Conservation (phyloP, 192 early-diverging fungal genomes). For the Linnemannia elongata region DNA sequence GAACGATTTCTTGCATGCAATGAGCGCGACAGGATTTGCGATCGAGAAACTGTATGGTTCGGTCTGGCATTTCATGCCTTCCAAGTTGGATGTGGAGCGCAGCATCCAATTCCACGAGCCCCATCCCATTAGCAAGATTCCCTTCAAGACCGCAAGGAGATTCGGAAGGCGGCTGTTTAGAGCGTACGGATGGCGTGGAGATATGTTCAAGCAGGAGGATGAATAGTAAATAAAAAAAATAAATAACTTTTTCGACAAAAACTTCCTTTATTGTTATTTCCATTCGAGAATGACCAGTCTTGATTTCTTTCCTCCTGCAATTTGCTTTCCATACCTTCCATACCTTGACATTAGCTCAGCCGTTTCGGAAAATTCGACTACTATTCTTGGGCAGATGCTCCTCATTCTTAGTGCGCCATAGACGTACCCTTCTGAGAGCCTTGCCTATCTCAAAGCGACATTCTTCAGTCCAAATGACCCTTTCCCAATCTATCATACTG, state of each 20-base stretch:
- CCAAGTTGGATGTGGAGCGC: conserved; percentile 35
- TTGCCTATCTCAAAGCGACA: too few species aligned
- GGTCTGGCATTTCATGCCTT: conserved; percentile 46
- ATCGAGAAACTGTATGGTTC: conserved; percentile 43
- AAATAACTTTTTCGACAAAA: background rate
- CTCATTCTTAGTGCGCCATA: background rate
- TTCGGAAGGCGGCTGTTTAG: conserved; percentile 44
- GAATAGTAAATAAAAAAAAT: background rate
- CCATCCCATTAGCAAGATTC: conserved; percentile 34
- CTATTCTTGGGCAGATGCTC: background rate
- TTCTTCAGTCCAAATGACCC: too few species aligned
- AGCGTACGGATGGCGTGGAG: conserved; percentile 33
- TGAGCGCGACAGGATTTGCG: conserved; percentile 30
- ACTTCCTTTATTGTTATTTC: background rate
- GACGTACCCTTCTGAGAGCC: too few species aligned
- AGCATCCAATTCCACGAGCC: conserved; percentile 53
- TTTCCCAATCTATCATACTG: background rate
- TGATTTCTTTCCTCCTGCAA: background rate
- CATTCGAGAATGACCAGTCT: background rate
- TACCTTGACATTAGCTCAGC: background rate
- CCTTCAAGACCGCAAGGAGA: conserved; percentile 33
- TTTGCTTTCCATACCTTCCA: background rate
- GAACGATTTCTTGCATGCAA: conserved; percentile 50
- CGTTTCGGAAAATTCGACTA: too few species aligned
- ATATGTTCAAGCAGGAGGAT: conserved; percentile 28